These are phyloP conservation scores for Dimargaris verticillata DNA, from an alignment of 192 early-diverging fungal genomes.

Conservation along the genomic window DNA sequence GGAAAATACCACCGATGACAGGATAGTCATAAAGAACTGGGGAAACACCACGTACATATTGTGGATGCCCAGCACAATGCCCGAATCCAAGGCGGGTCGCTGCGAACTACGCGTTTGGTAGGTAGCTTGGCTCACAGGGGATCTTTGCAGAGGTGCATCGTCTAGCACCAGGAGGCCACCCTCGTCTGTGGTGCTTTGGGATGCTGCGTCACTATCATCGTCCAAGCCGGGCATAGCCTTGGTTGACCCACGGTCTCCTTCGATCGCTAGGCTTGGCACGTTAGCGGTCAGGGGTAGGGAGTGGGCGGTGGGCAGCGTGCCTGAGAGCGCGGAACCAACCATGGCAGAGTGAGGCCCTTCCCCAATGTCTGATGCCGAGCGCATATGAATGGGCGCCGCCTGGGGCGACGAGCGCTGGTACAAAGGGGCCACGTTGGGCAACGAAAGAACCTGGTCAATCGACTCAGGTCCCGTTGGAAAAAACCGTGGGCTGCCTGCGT, in stretches of 20 bases:
- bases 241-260: not conserved
- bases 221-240: not conserved
- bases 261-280: not conserved
- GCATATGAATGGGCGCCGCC: not conserved
- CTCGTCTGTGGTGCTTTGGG: not conserved
- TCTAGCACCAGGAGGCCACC: not conserved
- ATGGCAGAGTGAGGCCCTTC: not conserved
- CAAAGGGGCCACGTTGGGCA: not conserved
- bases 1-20: constrained; percentile 55
- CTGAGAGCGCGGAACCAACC: not conserved
- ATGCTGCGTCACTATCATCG: not conserved
- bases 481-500: not conserved
- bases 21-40: constrained; percentile 72
- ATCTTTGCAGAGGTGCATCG: not conserved
- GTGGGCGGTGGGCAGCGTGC: not conserved
- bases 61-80: constrained; percentile 78
- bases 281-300: not conserved
- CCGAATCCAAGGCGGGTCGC: constrained; percentile 26
- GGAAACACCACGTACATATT: constrained; percentile 91
- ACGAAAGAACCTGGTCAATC: not conserved
- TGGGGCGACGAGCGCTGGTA: not conserved
- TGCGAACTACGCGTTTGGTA: not conserved
- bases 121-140: not conserved
- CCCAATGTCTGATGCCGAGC: not conserved
- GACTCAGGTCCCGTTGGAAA: not conserved